phyloP scores from a whole-genome alignment of 805 yeast genomes.

The Kurtzmaniella fragi region DNA sequence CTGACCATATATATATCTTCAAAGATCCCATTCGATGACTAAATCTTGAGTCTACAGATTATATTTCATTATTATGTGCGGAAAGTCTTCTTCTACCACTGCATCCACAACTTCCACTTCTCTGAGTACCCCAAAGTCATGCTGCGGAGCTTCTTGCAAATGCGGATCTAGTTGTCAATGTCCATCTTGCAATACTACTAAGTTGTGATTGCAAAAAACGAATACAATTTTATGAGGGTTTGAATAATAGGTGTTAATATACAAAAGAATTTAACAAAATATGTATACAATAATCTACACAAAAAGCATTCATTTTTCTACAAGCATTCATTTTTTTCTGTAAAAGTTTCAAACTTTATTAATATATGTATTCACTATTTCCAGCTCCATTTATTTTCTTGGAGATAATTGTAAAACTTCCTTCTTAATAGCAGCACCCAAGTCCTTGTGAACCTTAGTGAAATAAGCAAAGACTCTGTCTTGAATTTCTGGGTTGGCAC shows the following conservation, averaged over 20 bases:
- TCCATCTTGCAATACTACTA: constrained; percentile 39
- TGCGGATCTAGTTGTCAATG: constrained; percentile 39
- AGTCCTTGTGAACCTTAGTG: constrained; percentile 60
- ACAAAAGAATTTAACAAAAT: neutral
- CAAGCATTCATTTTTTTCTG: neutral
- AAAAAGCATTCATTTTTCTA: neutral
- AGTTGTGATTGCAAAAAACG: constrained; percentile 17
- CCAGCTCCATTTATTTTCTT: constrained; percentile 28
- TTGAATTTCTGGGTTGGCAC: constrained; percentile 72
- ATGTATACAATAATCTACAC: neutral
- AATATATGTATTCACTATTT: neutral
- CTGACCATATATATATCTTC: too few relatives aligned
- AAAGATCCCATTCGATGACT: too few relatives aligned
- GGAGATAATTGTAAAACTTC: constrained; percentile 53
- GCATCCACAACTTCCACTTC: constrained; percentile 12
- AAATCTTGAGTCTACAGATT: too few relatives aligned
- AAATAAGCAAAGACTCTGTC: constrained; percentile 76
- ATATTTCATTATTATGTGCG: constrained; percentile 12
- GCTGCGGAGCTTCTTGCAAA: constrained; percentile 36
- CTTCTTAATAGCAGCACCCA: constrained; percentile 63
- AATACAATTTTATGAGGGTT: neutral
- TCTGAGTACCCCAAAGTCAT: constrained; percentile 11
- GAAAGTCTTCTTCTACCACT: constrained; percentile 10
- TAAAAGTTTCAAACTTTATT: neutral
- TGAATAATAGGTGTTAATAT: neutral